Conservation (phyloP, 2,329 filamentous ascomycete species). For the Botrytis deweyae region DNA sequence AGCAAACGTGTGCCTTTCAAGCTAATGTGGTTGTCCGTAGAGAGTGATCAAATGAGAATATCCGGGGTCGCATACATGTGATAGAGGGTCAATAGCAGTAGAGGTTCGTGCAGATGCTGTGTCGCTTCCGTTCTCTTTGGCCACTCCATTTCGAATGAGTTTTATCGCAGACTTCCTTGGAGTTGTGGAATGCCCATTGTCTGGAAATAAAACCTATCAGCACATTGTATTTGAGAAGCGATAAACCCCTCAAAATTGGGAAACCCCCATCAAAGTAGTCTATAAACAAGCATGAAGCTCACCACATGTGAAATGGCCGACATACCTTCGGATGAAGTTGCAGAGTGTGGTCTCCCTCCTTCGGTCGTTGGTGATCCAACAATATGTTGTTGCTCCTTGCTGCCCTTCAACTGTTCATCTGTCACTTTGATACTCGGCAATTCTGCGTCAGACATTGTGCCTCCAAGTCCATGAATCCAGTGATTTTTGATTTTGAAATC, state of each 20-base stretch:
- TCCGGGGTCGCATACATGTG: slow-evolving; percentile 54
- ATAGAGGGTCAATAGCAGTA: slow-evolving; percentile 63
- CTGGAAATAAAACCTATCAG: slow-evolving; percentile 24
- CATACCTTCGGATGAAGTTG: slow-evolving; percentile 39
- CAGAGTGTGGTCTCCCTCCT: slow-evolving; percentile 35
- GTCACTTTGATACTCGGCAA: slow-evolving; percentile 39
- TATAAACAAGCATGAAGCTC: not conserved
- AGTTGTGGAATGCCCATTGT: slow-evolving; percentile 31
- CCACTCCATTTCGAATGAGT: slow-evolving; percentile 32
- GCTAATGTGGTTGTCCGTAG: slow-evolving; percentile 4
- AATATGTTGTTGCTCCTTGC: slow-evolving; percentile 24
- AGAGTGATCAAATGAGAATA: not conserved
- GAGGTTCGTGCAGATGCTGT: slow-evolving; percentile 27
- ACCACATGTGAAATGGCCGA: not conserved
- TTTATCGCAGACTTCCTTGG: slow-evolving; percentile 35
- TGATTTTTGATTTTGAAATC: not conserved
- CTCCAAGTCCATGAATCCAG: slow-evolving; percentile 31
- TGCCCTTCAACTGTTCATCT: slow-evolving; percentile 31
- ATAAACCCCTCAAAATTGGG: not conserved
- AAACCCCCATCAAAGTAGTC: not conserved
- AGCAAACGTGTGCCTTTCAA: slow-evolving; percentile 23
- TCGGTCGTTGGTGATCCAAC: slow-evolving; percentile 37
- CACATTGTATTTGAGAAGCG: slow-evolving; percentile 9
- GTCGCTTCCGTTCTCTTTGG: slow-evolving; percentile 29
- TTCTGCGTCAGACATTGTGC: slow-evolving; percentile 36